Evolutionary conservation across 2,329 filamentous ascomycete species (phyloP), one percentile per base, ranked within the genome.

Genomic region (Emmonsiellopsis sp.): DNA sequence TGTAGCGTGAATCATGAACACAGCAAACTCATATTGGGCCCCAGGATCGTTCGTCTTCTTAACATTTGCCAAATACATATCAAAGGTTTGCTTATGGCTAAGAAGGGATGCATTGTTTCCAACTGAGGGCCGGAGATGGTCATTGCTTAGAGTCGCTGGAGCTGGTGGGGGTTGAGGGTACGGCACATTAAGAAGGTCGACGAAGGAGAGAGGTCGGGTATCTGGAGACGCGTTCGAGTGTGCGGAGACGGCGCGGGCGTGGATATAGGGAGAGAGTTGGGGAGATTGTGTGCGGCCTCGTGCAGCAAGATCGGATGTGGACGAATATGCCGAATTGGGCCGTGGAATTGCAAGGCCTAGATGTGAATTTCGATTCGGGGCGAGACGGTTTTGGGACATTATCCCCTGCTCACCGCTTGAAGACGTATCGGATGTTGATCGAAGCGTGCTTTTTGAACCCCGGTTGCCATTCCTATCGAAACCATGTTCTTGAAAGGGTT

Each of bases 21-120:
- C 81, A 2, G 93, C 93, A 71, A 98, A 97, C 32, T 95, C 93
- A 70, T 97, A 97, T 70, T 96, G 90, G 35, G 95, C 87, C 3
- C 87, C 85, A 13, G 85, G 79, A 69, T 96, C 90, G 58, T 87
- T 93, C 2, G 93, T 95, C 76, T 98, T 98, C 75, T 96, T 97
- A 55, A 96, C 89, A 65, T 97, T 98, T 53, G 86, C 85, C 44
- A 92, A 82, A 70, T 98, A 98, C 92, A 97, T 96, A 53, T 97
- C 91, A 48, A 98, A 80, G 1, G 93, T 98, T 73, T 97, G 91
- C 66, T 92, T 88, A 35, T 89, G 86, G 64, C 89, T 91, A 32
- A 98, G 80, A 10, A 98, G 78, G 16, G 91, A 95, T 3, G 92
- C 92, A 73, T 95, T 95, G 65, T 83, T 86, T 44, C 93, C 93